Conservation (phyloP, 768 basidiomycete species). For the Russula brevipes region DNA sequence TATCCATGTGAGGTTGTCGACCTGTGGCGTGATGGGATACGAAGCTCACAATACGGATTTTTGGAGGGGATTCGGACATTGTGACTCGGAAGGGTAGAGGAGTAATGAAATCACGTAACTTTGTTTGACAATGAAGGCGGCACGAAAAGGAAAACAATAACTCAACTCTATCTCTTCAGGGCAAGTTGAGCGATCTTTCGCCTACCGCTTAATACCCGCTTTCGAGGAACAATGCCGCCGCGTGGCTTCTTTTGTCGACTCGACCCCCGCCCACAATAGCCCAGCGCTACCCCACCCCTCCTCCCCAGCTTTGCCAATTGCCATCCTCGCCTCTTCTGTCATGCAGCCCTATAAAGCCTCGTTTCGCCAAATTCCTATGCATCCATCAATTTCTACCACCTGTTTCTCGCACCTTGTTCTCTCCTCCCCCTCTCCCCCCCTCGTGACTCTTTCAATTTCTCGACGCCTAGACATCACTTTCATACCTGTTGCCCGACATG, state of each 20-base stretch:
- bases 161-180: not conserved
- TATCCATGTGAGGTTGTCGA: not conserved
- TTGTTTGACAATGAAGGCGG: not conserved
- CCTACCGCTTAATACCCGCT: slow-evolving; percentile 9
- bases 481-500: slow-evolving; percentile 1
- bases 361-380: not conserved
- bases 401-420: not conserved
- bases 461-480: slow-evolving; percentile 5
- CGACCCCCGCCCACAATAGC: slow-evolving; percentile 18
- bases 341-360: slow-evolving; percentile 18
- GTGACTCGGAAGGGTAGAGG: not conserved
- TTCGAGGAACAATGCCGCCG: slow-evolving; percentile 18
- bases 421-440: no score
- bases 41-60: slow-evolving; percentile 22
- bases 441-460: not conserved
- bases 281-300: not conserved
- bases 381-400: not conserved
- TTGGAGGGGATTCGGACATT: slow-evolving; percentile 18
- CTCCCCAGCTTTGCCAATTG: not conserved
- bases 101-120: not conserved
- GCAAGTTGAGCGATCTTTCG: not conserved
- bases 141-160: not conserved
- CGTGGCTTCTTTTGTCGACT: slow-evolving; percentile 6
- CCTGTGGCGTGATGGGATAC: not conserved
- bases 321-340: not conserved